Percentiles rank a stretch among this genome's conserved stretches.
phyloP scores from a whole-genome alignment of 768 basidiomycete genomes.

The Serpula lacrymans region DNA sequence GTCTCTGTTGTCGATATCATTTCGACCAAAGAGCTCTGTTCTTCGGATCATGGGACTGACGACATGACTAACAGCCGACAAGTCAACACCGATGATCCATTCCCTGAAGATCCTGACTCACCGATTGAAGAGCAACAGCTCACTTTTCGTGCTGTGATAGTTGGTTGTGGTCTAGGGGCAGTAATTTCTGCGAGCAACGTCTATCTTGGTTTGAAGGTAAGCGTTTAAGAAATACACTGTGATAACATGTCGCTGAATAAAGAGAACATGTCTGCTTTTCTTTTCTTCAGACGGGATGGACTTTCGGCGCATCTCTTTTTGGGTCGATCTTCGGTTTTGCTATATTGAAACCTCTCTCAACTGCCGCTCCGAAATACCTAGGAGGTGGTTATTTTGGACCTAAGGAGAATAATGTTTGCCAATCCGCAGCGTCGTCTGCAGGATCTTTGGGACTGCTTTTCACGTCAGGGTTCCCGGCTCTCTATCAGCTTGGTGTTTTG shows the following conservation, averaged over 20 bases:
- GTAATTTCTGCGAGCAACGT: slow-evolving; percentile 61
- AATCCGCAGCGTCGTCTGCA: slow-evolving; percentile 35
- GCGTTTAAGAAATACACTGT: not conserved
- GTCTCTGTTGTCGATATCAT: not conserved
- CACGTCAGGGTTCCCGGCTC: slow-evolving; percentile 57
- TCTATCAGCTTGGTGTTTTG: slow-evolving; percentile 53
- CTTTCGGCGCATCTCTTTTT: slow-evolving; percentile 61
- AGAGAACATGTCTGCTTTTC: not conserved
- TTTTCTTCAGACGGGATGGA: slow-evolving; percentile 49
- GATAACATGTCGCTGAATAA: no score
- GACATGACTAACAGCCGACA: no score
- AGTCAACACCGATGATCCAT: slow-evolving; percentile 37
- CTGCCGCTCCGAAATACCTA: slow-evolving; percentile 41
- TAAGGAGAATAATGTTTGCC: slow-evolving; percentile 47
- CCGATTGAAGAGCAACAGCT: slow-evolving; percentile 44
- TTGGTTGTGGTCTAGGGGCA: slow-evolving; percentile 50
- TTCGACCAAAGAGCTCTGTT: slow-evolving; percentile 5
- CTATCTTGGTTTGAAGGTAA: slow-evolving; percentile 58
- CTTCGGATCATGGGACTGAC: slow-evolving; percentile 7
- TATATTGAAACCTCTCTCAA: slow-evolving; percentile 56
- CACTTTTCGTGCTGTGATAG: slow-evolving; percentile 48
- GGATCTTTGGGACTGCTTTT: slow-evolving; percentile 59
- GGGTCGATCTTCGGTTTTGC: slow-evolving; percentile 41
- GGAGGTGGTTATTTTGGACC: slow-evolving; percentile 56
- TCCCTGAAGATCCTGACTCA: slow-evolving; percentile 50